phyloP scores from a whole-genome alignment of 2,329 filamentous ascomycete genomes.

The Microsporum canis region DNA sequence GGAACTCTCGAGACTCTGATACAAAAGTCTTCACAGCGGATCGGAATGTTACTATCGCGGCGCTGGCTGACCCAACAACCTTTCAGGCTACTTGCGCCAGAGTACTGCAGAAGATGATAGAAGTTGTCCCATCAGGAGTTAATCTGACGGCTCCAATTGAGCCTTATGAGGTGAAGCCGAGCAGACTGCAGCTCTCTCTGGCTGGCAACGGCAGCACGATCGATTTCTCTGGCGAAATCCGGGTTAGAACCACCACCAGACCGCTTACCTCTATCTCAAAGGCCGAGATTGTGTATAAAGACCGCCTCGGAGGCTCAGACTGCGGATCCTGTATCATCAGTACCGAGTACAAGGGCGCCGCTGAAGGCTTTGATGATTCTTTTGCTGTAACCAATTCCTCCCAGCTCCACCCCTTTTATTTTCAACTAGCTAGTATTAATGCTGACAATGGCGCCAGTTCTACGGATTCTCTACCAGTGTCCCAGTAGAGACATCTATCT shows the following conservation, averaged over 20 bases:
- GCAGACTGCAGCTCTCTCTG: slow-evolving; percentile 7
- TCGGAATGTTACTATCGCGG: slow-evolving; percentile 9
- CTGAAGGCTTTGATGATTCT: slow-evolving; percentile 9
- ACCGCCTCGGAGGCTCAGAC: slow-evolving; percentile 8
- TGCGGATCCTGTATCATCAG: slow-evolving; percentile 8
- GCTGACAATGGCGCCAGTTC: slow-evolving; percentile 2
- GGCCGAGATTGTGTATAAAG: slow-evolving; percentile 8
- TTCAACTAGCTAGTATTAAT: background rate
- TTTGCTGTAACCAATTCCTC: slow-evolving; percentile 7
- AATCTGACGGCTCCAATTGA: slow-evolving; percentile 9
- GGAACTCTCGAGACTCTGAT: slow-evolving; percentile 10
- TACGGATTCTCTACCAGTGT: slow-evolving; percentile 9
- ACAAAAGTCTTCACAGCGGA: slow-evolving; percentile 11
- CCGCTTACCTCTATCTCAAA: slow-evolving; percentile 6
- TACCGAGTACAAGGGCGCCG: slow-evolving; percentile 8
- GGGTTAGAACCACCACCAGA: slow-evolving; percentile 10
- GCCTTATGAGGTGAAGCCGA: slow-evolving; percentile 12
- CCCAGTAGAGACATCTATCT: slow-evolving; percentile 7
- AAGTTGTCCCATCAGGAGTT: slow-evolving; percentile 9
- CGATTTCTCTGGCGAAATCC: slow-evolving; percentile 10
- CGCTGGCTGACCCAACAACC: slow-evolving; percentile 4
- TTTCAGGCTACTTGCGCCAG: slow-evolving; percentile 8
- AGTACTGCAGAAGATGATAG: slow-evolving; percentile 12
- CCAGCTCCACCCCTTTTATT: background rate
- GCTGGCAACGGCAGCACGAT: slow-evolving; percentile 8